These are phyloP conservation scores for Cystofilobasidium ferigula DNA, from an alignment of 768 basidiomycete species.

Conservation along the genomic window DNA sequence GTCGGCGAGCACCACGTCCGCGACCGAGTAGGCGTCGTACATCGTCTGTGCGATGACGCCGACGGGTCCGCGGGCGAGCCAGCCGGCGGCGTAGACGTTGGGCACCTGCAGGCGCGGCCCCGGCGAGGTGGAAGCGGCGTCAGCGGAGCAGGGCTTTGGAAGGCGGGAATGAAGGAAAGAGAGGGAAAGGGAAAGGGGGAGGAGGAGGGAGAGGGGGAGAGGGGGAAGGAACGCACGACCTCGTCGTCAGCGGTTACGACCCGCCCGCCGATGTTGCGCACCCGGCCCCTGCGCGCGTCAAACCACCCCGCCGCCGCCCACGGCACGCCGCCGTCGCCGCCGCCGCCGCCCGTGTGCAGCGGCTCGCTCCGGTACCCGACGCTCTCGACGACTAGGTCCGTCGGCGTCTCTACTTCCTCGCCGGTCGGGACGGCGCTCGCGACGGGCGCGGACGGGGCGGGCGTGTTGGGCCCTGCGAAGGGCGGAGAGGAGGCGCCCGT, in stretches of 20 bases:
- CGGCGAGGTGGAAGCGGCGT: background rate
- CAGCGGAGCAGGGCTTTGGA: background rate
- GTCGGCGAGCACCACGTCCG: conserved; percentile 59
- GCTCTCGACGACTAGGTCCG: conserved; percentile 74
- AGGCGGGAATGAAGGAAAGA: no score
- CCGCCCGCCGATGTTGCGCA: conserved; percentile 43
- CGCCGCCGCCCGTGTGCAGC: conserved; percentile 37
- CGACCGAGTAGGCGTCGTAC: conserved; percentile 76
- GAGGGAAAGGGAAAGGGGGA: background rate
- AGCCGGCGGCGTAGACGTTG: conserved; percentile 81
- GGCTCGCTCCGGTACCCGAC: conserved; percentile 68
- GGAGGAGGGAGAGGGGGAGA: background rate
- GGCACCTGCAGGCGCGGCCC: conserved; percentile 33
- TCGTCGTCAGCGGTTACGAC: conserved; percentile 36
- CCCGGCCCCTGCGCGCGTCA: conserved; percentile 37
- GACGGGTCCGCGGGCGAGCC: conserved; percentile 81
- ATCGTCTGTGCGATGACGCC: conserved; percentile 88
- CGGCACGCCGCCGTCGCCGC: conserved; percentile 34
- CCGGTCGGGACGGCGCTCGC: conserved; percentile 46
- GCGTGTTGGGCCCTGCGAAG: conserved; percentile 7
- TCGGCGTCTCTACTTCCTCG: conserved; percentile 45
- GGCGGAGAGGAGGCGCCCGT: background rate
- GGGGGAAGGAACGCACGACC: conserved; percentile 31
- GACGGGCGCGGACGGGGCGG: conserved; percentile 1
- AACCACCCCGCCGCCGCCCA: conserved; percentile 28